Percentiles rank a stretch among this genome's conserved stretches.
Conservation (phyloP, 176 grass and related monocot species). For the Zoysia pacifica region DNA sequence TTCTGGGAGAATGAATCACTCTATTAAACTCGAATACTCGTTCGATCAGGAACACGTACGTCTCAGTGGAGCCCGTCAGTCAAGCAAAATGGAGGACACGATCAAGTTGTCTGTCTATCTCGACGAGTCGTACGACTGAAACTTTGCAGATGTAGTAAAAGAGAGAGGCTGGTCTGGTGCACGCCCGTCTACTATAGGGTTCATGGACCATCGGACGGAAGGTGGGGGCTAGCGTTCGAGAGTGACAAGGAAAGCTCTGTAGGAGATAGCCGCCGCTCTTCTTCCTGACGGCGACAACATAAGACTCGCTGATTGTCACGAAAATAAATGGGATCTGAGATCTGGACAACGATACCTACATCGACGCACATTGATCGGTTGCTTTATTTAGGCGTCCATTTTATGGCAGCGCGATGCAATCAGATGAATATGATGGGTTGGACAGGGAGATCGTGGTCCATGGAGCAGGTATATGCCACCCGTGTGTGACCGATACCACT, state of each 20-base stretch:
- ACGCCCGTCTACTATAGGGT: not conserved
- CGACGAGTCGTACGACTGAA: slow-evolving; percentile 2
- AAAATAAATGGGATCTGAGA: slow-evolving; percentile 36
- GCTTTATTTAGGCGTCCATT: slow-evolving; percentile 5
- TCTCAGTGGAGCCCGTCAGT: not conserved
- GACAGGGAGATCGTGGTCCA: not conserved
- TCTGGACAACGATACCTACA: not conserved
- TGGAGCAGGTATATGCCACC: not conserved
- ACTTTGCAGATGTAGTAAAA: not conserved
- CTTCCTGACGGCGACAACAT: not conserved
- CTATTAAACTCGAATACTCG: not conserved
- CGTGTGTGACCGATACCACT: not conserved
- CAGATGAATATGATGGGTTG: not conserved
- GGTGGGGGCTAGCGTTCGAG: not conserved
- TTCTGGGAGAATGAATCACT: not conserved
- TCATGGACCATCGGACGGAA: not conserved
- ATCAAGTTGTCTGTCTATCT: not conserved
- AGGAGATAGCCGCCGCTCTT: not conserved
- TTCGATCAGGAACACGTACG: not conserved
- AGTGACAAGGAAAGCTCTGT: not conserved
- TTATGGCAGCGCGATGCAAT: not conserved
- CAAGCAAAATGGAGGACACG: not conserved
- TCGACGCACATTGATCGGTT: not conserved
- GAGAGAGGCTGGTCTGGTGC: not conserved
- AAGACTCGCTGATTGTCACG: not conserved